Evolutionary conservation across 202 grass and related monocot species (phyloP).

Genomic region (Elaeis oleifera): DNA sequence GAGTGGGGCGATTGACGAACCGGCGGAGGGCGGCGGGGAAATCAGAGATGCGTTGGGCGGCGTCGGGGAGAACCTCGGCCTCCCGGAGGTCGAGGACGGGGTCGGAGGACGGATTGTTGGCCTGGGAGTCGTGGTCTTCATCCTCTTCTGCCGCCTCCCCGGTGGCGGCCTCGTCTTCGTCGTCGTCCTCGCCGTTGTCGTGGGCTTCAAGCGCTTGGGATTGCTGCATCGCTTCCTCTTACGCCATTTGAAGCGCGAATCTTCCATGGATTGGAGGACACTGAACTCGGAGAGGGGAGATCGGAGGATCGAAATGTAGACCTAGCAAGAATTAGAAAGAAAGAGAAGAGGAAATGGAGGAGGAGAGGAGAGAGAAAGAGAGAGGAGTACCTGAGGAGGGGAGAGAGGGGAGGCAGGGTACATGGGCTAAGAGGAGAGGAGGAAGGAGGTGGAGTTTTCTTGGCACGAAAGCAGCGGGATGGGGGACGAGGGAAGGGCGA

Average conservation of each 20-base stretch:
- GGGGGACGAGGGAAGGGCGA: no score
- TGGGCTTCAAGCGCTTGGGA: slow-evolving; percentile 26
- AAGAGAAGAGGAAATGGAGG: not conserved
- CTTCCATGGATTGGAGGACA: slow-evolving; percentile 31
- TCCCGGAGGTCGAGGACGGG: slow-evolving; percentile 42
- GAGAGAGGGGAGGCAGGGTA: slow-evolving; percentile 11
- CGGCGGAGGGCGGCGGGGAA: slow-evolving; percentile 51
- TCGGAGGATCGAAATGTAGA: not conserved
- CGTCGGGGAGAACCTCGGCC: slow-evolving; percentile 49
- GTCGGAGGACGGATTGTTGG: slow-evolving; percentile 9
- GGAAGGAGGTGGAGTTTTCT: not conserved
- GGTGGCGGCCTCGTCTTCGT: slow-evolving; percentile 25
- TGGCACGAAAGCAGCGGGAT: no score
- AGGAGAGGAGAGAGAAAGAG: not conserved
- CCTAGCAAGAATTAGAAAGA: no score
- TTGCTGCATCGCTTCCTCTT: slow-evolving; percentile 67
- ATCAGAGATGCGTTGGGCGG: slow-evolving; percentile 34
- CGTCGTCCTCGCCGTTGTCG: slow-evolving; percentile 21
- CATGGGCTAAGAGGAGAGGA: slow-evolving; percentile 4
- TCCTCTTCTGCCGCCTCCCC: not conserved
- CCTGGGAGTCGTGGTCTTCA: not conserved
- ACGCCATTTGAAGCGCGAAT: slow-evolving; percentile 77
- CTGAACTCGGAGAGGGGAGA: not conserved
- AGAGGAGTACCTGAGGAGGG: slow-evolving; percentile 18
- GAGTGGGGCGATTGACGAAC: slow-evolving; percentile 55